phyloP scores from a whole-genome alignment of 768 basidiomycete species.

The Leucosporidium scottii region DNA sequence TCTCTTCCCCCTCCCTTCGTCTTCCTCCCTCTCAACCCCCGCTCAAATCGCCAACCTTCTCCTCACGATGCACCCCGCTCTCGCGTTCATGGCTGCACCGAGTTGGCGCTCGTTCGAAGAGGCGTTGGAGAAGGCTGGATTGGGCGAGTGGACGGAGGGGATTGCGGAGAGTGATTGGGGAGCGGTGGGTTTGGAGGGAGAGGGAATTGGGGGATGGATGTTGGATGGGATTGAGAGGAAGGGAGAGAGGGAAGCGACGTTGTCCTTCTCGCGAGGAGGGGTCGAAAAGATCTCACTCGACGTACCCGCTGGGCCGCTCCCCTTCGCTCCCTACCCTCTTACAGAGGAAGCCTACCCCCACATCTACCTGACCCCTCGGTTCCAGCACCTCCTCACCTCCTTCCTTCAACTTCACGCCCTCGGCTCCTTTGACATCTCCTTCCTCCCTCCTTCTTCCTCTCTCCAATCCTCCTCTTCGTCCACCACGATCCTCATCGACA shows the following conservation, averaged over 20 bases:
- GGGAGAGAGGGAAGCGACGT: not conserved
- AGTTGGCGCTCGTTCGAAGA: slow-evolving; percentile 9
- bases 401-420: slow-evolving; percentile 25
- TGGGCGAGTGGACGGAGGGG: slow-evolving; percentile 6
- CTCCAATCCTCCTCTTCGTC: slow-evolving; percentile 14
- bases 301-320: slow-evolving; percentile 3
- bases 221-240: not conserved
- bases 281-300: not conserved
- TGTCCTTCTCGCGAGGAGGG: slow-evolving; percentile 7
- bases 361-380: slow-evolving; percentile 16
- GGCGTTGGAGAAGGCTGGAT: not conserved
- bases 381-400: slow-evolving; percentile 22
- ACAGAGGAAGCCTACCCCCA: not conserved
- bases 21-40: not conserved
- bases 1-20: slow-evolving; percentile 14
- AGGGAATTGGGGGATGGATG: slow-evolving; percentile 18
- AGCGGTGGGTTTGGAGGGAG: not conserved
- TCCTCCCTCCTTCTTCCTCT: slow-evolving; percentile 9
- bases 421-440: slow-evolving; percentile 15
- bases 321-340: slow-evolving; percentile 9
- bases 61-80: slow-evolving; percentile 11
- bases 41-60: slow-evolving; percentile 9
- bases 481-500: slow-evolving; percentile 15
- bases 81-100: not conserved
- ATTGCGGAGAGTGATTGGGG: not conserved